A percentile compares a stretch with the other conserved stretches of the same genome.
Evolutionary conservation across 331 rosid species (phyloP).

Genomic region (Pyracantha coccinea): DNA sequence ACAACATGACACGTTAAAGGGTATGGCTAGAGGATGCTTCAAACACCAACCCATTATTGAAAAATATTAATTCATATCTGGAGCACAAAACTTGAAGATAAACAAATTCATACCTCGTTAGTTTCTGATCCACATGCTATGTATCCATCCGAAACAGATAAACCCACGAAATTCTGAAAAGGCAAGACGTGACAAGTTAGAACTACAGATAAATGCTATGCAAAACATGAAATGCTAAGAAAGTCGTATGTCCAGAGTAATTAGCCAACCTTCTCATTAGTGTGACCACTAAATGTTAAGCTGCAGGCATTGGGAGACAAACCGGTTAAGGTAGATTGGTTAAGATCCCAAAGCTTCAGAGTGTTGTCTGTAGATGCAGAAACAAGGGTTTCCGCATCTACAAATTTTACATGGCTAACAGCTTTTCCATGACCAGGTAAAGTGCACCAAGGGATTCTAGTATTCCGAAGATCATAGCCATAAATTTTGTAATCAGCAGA

Average conservation of each 20-base stretch:
- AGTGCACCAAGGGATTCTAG: slow-evolving; percentile 63
- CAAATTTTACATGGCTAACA: slow-evolving; percentile 58
- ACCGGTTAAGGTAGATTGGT: slow-evolving; percentile 36
- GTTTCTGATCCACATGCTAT: slow-evolving; percentile 77
- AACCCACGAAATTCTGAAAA: slow-evolving; percentile 65
- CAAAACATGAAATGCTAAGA: not conserved
- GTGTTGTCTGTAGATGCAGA: slow-evolving; percentile 74
- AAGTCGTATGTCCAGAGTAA: not conserved
- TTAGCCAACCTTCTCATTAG: slow-evolving; percentile 50
- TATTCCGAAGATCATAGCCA: slow-evolving; percentile 67
- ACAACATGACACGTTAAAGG: not conserved
- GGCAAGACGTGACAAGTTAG: slow-evolving; percentile 19
- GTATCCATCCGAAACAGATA: slow-evolving; percentile 58
- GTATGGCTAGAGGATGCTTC: not conserved
- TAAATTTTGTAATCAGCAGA: slow-evolving; percentile 62
- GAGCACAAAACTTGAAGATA: not conserved
- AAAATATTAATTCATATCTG: not conserved
- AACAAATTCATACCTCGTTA: slow-evolving; percentile 48
- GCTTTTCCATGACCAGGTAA: slow-evolving; percentile 59
- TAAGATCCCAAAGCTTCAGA: slow-evolving; percentile 71
- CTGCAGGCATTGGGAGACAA: slow-evolving; percentile 42
- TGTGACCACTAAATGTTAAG: slow-evolving; percentile 54
- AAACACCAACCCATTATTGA: not conserved
- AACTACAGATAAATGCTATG: not conserved
- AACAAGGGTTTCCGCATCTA: slow-evolving; percentile 53